Base-by-base conservation (phyloP, 192 early-diverging fungal species). In the Podila epicladia region DNA sequence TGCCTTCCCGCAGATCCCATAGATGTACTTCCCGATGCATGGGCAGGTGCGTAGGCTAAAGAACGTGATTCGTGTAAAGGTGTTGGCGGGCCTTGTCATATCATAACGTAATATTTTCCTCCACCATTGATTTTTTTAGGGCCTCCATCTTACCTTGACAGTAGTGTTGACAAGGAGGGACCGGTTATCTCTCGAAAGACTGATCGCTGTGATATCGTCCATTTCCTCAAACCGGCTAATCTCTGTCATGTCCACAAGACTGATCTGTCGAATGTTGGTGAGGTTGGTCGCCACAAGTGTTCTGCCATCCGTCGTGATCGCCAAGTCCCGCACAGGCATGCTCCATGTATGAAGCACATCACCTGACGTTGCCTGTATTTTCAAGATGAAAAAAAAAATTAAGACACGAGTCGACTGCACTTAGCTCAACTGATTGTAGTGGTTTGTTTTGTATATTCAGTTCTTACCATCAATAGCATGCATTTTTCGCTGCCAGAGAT, bases 401-500 rank as follows among this genome's bases (percentile, higher is more conserved):
- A 0, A 41, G 9, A 38, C 9, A 6, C 7, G 9, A 38, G 37
- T 38, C 12, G 41, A n/a, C n/a, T n/a, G n/a, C 33, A 4, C 33
- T 35, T 35, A 7, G 33, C 33, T 35, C 33, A 1, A 29, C 6
- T 35, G 33, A 35, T 5, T 7, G 33, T 7, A n/a, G 4, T 51
- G 9, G 0, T n/a, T 15, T 15, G 49, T 51, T 51, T 15, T 2
- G 49, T 51, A 15, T 51, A 29, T 22, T 22, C 53, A 55, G n/a
- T 26, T 55, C 65, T 69, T 89, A 90, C 91, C 94, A 95, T 96
- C 62, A 96, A 75, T 71, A 87, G 85, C 32, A 96, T 82, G 64
- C 78, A 77, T 66, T 95, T 95, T 72, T 97, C 97, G 64, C 92
- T 90, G 9, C 93, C 96, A 6, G 96, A 95, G 31, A 99, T 89